Evolutionary conservation across 192 early-diverging fungal genomes (phyloP).

Genomic region (Coemansia sp.): DNA sequence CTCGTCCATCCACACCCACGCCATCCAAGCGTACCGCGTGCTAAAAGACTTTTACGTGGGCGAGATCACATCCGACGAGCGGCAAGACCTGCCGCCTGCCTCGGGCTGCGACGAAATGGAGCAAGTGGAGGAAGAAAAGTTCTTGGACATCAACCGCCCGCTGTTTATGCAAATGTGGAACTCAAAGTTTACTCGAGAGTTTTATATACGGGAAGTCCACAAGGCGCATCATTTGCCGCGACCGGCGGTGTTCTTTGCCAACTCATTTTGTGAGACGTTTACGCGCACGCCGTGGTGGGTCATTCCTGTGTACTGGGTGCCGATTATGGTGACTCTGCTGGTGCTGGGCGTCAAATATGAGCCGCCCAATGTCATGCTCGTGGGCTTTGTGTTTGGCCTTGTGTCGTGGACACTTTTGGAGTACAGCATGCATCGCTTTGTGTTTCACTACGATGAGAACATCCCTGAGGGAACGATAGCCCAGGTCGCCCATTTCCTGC

Average conservation of each 20-base stretch:
- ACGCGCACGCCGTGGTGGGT: slow-evolving; percentile 92
- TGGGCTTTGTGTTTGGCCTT: slow-evolving; percentile 67
- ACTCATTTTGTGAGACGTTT: slow-evolving; percentile 74
- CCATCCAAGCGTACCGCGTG: slow-evolving; percentile 82
- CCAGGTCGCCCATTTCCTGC: slow-evolving; percentile 78
- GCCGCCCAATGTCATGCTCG: slow-evolving; percentile 29
- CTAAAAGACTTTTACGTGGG: slow-evolving; percentile 84
- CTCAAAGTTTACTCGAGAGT: slow-evolving; percentile 72
- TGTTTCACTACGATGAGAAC: slow-evolving; percentile 89
- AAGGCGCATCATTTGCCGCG: slow-evolving; percentile 76
- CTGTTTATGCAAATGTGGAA: slow-evolving; percentile 79
- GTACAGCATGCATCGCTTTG: slow-evolving; percentile 88
- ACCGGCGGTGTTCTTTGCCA: slow-evolving; percentile 80
- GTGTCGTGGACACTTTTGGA: slow-evolving; percentile 84
- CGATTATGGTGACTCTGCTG: slow-evolving; percentile 56
- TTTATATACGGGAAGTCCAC: slow-evolving; percentile 90
- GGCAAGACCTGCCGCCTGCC: slow-evolving; percentile 51
- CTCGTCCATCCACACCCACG: slow-evolving; percentile 72
- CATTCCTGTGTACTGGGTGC: slow-evolving; percentile 86
- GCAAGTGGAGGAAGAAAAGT: slow-evolving; percentile 57
- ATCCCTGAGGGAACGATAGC: slow-evolving; percentile 81
- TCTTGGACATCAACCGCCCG: slow-evolving; percentile 80
- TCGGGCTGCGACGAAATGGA: slow-evolving; percentile 53
- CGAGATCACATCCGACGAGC: slow-evolving; percentile 52
- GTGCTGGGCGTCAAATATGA: slow-evolving; percentile 40